Base-by-base conservation (phyloP, 2,329 filamentous ascomycete species). In the Escovopsis sp. region DNA sequence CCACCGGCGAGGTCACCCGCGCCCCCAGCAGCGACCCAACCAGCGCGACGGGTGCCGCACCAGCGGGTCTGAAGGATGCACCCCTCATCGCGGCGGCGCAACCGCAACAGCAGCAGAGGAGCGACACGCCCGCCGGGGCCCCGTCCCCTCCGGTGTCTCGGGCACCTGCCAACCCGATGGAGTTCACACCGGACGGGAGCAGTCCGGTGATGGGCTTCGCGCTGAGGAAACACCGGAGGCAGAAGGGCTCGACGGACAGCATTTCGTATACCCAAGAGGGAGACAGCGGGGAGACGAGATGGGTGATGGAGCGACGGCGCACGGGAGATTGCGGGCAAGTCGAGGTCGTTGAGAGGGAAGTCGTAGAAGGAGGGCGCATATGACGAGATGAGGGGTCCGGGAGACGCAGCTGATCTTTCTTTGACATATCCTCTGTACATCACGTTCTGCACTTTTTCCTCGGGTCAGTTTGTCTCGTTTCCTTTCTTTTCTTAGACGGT, bases 181-280 rank as follows among this genome's bases (percentile, higher is more conserved):
- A 17, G 6, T 23, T 21, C 15, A 26, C 27, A 6, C 16, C 29
- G 6, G 41, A 44, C n/a, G 36, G 27, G 6, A 31, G 25, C 31
- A 25, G 19, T 18, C 44, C 47, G 27, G 43, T 34, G 28, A 34
- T 36, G 17, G 36, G 27, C 17, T 43, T 35, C 27, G 40, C 40
- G 27, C 43, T 38, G 5, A 52, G 47, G 29, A 62, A 65, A n/a
- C 69, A 72, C 23, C 68, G 70, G 42, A 56, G 61, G 12, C 61
- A 69, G 43, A 66, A 63, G 43, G 60, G 68, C 34, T 79, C 72
- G 31, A 63, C 74, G 2, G 79, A 82, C 44, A 80, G 76, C 42
- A 73, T 85, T 25, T 77, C 76, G 6, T 85, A 85, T 51, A 67
- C 68, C 32, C 72, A 77, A 40, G 74, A 79, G 47, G 72, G 76